Evolutionary conservation across 1,284 basidiomycete species (phyloP).

Genomic region (Rhodotorula sp.): DNA sequence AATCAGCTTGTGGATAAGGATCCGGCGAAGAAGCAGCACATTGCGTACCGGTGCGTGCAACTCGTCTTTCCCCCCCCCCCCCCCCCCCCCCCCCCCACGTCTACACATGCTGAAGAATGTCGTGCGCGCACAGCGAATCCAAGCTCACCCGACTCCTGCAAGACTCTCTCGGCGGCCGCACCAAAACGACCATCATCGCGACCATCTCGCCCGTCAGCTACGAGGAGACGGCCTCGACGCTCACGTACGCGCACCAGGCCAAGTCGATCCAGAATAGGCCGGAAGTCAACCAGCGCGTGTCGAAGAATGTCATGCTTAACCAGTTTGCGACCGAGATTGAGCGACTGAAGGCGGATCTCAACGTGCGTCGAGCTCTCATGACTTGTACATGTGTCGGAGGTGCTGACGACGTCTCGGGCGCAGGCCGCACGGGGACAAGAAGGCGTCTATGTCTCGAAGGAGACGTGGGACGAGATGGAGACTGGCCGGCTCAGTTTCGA

Average conservation of each 20-base stretch:
- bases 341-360: slow-evolving; percentile 82
- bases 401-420: neutral
- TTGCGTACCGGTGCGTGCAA: slow-evolving; percentile 73
- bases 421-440: slow-evolving; percentile 85
- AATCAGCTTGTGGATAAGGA: slow-evolving; percentile 87
- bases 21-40: slow-evolving; percentile 55
- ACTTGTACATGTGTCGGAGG: too few species aligned
- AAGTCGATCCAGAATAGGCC: slow-evolving; percentile 96
- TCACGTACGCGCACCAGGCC: slow-evolving; percentile 94
- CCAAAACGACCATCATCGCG: slow-evolving; percentile 97
- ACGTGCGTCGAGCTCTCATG: slow-evolving; percentile 47
- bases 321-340: slow-evolving; percentile 97
- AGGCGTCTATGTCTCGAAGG: slow-evolving; percentile 86
- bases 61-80: neutral
- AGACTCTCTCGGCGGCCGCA: slow-evolving; percentile 97
- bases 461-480: slow-evolving; percentile 80
- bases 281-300: slow-evolving; percentile 92
- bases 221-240: slow-evolving; percentile 96
- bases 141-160: slow-evolving; percentile 96
- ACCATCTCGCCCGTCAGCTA: slow-evolving; percentile 92
- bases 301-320: slow-evolving; percentile 84
- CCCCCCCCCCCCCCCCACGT: neutral
- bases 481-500: slow-evolving; percentile 59
- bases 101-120: neutral
- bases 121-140: slow-evolving; percentile 51